A percentile compares a stretch with the other conserved stretches of the same genome.
Evolutionary conservation across 2,329 filamentous ascomycete species (phyloP).

Genomic region (Orbilia blumenaviensis): DNA sequence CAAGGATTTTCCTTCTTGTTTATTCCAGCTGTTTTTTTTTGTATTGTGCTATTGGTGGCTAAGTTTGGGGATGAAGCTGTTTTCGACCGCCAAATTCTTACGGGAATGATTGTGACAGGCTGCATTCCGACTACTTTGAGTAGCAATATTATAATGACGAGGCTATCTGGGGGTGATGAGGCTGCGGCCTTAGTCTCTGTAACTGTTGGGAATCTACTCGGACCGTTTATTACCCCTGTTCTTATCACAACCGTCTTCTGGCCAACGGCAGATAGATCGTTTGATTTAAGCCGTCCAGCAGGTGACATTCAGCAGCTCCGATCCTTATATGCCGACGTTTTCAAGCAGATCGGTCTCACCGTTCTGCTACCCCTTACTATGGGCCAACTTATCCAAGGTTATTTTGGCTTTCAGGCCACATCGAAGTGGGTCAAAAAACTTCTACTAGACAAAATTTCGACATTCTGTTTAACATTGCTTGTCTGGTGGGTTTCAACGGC

Average conservation of each 20-base stretch:
- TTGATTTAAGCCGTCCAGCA: conserved; percentile 68
- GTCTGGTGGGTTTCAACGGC: conserved; percentile 66
- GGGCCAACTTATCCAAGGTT: conserved; percentile 69
- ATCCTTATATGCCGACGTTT: conserved; percentile 72
- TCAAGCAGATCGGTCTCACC: conserved; percentile 74
- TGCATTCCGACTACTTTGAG: conserved; percentile 77
- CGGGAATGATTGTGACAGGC: conserved; percentile 74
- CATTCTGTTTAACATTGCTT: conserved; percentile 64
- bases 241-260: conserved; percentile 70
- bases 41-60: conserved; percentile 65
- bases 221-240: conserved; percentile 73
- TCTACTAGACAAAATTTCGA: conserved; percentile 66
- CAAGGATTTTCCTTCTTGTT: conserved; percentile 74
- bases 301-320: conserved; percentile 64
- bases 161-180: conserved; percentile 73
- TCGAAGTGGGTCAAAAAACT: conserved; percentile 67
- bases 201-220: conserved; percentile 74
- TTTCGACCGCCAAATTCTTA: conserved; percentile 72
- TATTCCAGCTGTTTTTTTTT: conserved; percentile 71
- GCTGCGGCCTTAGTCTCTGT: conserved; percentile 74
- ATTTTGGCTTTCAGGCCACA: conserved; percentile 65
- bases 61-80: conserved; percentile 64
- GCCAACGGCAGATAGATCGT: conserved; percentile 65
- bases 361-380: conserved; percentile 72
- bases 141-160: conserved; percentile 78